Evolutionary conservation across 2,329 filamentous ascomycete species (phyloP).

Genomic region (Colletotrichum destructivum): DNA sequence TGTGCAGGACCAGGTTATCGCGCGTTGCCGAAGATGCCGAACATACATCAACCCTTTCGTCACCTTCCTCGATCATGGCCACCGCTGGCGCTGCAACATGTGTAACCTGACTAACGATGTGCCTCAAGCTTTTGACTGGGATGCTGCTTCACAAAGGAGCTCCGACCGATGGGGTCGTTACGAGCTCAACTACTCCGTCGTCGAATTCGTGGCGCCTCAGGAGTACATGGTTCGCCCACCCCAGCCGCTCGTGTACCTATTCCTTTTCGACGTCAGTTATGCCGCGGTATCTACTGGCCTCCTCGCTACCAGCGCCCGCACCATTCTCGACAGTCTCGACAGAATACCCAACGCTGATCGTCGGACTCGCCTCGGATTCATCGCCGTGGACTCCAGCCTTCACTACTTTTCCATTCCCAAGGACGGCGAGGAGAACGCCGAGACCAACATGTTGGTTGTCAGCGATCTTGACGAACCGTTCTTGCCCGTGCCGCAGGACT

Average conservation of each 20-base stretch:
- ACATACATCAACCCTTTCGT: slow-evolving; percentile 99
- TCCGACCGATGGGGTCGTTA: slow-evolving; percentile 93
- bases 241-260: slow-evolving; percentile 94
- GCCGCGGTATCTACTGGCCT: slow-evolving; percentile 91
- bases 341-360: slow-evolving; percentile 98
- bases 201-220: slow-evolving; percentile 97
- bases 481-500: slow-evolving; percentile 91
- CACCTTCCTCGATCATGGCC: slow-evolving; percentile 95
- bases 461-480: slow-evolving; percentile 98
- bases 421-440: slow-evolving; percentile 86
- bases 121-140: slow-evolving; percentile 99
- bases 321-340: slow-evolving; percentile 94
- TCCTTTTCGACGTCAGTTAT: slow-evolving; percentile 95
- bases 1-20: slow-evolving; percentile 97
- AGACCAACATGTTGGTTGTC: slow-evolving; percentile 93
- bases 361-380: slow-evolving; percentile 92
- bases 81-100: slow-evolving; percentile 99
- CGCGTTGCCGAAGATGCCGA: slow-evolving; percentile 93
- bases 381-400: slow-evolving; percentile 93
- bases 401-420: slow-evolving; percentile 97
- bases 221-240: slow-evolving; percentile 99
- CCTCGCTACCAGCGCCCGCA: slow-evolving; percentile 91
- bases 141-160: slow-evolving; percentile 89
- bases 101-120: slow-evolving; percentile 99
- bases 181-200: slow-evolving; percentile 95